These are phyloP conservation scores for Colletotrichum echinochloae DNA, from an alignment of 2,329 filamentous ascomycete genomes.

Conservation along the genomic window DNA sequence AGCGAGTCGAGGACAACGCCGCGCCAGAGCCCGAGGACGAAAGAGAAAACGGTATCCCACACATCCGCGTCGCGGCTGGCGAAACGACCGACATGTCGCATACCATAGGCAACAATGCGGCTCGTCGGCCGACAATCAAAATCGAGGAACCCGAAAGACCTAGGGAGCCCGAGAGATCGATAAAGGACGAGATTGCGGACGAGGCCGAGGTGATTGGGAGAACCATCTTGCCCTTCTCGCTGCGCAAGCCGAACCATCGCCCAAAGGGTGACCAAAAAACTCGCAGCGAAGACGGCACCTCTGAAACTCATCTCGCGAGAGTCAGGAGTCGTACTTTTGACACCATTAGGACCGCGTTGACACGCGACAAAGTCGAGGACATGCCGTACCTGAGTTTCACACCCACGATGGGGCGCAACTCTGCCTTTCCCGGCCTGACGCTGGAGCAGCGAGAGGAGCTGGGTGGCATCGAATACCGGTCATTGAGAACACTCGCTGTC, in stretches of 20 bases:
- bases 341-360: slow-evolving; percentile 68
- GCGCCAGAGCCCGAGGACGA: slow-evolving; percentile 52
- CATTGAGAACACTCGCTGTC: slow-evolving; percentile 84
- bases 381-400: slow-evolving; percentile 96
- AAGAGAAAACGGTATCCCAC: slow-evolving; percentile 45
- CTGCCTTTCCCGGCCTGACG: slow-evolving; percentile 87
- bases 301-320: slow-evolving; percentile 45
- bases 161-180: slow-evolving; percentile 46
- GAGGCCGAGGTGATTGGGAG: slow-evolving; percentile 57
- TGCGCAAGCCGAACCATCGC: slow-evolving; percentile 57
- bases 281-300: slow-evolving; percentile 49
- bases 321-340: slow-evolving; percentile 64
- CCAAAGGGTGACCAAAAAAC: slow-evolving; percentile 53
- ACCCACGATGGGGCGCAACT: slow-evolving; percentile 92
- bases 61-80: slow-evolving; percentile 41
- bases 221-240: slow-evolving; percentile 55
- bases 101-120: slow-evolving; percentile 39
- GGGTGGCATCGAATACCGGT: slow-evolving; percentile 95
- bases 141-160: slow-evolving; percentile 72
- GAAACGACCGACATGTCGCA: slow-evolving; percentile 43
- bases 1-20: slow-evolving; percentile 56
- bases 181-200: slow-evolving; percentile 54
- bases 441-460: slow-evolving; percentile 95
- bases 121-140: slow-evolving; percentile 69
- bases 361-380: slow-evolving; percentile 65